A percentile compares a stretch with the other conserved stretches of the same genome.
Evolutionary conservation across 169 alveolate genomes (phyloP).

Genomic region (Cryptosporidium muris): DNA sequence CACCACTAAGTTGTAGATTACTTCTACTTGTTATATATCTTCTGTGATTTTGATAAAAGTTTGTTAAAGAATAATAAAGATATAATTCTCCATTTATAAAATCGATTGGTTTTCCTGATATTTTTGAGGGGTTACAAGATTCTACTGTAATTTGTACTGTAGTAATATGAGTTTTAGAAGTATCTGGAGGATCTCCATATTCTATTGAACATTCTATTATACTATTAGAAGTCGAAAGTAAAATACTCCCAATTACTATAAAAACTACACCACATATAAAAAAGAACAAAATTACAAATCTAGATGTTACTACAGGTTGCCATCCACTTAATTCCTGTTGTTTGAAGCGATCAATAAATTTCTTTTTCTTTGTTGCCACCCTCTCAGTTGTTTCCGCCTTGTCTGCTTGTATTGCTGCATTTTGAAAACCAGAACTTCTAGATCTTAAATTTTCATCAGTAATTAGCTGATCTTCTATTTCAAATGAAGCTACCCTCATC

Average conservation of each 20-base stretch:
- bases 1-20: conserved; percentile 79
- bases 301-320: conserved; percentile 45
- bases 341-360: not conserved
- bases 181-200: conserved; percentile 62
- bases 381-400: not conserved
- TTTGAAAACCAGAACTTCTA: too few relatives aligned
- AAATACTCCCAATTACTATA: conserved; percentile 21
- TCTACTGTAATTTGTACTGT: conserved; percentile 20
- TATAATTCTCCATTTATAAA: conserved; percentile 27
- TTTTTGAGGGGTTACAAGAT: conserved; percentile 47
- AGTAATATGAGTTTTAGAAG: conserved; percentile 10
- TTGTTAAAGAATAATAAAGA: conserved; percentile 75
- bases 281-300: conserved; percentile 17
- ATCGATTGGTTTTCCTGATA: conserved; percentile 4
- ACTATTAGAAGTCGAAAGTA: conserved; percentile 2
- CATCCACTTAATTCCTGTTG: conserved; percentile 18
- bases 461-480: too few relatives aligned
- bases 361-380: not conserved
- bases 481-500: too few relatives aligned
- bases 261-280: conserved; percentile 13
- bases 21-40: conserved; percentile 74
- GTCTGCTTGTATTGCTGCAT: not conserved
- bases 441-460: too few relatives aligned
- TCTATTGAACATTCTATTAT: conserved; percentile 36
- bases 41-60: conserved; percentile 80